phyloP scores from a whole-genome alignment of 768 basidiomycete species.

The Phanerodontia chrysosporium region DNA sequence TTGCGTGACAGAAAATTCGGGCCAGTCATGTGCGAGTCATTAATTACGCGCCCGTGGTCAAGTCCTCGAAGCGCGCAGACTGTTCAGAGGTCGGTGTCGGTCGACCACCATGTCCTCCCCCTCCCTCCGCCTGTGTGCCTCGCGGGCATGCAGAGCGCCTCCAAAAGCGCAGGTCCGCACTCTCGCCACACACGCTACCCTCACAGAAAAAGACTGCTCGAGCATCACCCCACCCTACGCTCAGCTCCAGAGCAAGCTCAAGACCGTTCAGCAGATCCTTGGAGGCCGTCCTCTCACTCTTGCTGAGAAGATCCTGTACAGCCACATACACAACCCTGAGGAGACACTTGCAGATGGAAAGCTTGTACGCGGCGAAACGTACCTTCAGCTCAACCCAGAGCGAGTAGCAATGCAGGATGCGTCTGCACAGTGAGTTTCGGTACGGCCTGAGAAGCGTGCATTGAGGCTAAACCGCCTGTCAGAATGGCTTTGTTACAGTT shows the following conservation, averaged over 20 bases:
- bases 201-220: conserved; percentile 52
- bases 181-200: conserved; percentile 36
- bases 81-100: not conserved
- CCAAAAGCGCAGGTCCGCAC: conserved; percentile 8
- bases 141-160: not conserved
- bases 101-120: conserved; percentile 8
- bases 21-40: not conserved
- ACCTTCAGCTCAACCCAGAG: conserved; percentile 87
- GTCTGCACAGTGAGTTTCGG: conserved; percentile 69
- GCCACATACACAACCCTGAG: conserved; percentile 81
- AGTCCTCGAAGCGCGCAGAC: not conserved
- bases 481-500: conserved; percentile 94
- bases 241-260: conserved; percentile 63
- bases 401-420: conserved; percentile 98
- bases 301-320: conserved; percentile 97
- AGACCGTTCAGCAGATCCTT: conserved; percentile 63
- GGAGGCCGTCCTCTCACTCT: conserved; percentile 77
- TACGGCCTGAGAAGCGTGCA: not conserved
- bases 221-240: conserved; percentile 87
- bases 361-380: conserved; percentile 78
- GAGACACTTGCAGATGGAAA: conserved; percentile 60
- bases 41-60: not conserved
- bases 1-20: not conserved
- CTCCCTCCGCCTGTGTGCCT: conserved; percentile 6
- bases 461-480: not conserved